Evolutionary conservation across 2,329 filamentous ascomycete genomes (phyloP).

Genomic region (Metarhizium humberi): DNA sequence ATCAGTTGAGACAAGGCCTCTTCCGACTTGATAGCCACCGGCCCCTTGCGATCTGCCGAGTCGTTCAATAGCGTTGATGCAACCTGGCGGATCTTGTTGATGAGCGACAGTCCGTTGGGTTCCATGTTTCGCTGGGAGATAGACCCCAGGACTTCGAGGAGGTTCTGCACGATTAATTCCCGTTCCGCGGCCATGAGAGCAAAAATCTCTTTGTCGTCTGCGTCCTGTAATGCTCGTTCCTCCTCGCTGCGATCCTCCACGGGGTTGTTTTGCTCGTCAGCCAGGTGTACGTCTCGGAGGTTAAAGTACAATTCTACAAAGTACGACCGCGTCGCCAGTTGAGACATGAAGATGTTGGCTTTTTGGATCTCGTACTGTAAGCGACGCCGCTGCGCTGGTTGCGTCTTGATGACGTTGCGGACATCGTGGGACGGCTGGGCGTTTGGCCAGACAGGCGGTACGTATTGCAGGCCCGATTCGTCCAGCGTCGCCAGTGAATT

Average conservation of each 20-base stretch:
- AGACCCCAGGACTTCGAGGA: conserved; percentile 64
- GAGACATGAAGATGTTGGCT: conserved; percentile 77
- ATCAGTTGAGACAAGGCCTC: conserved; percentile 64
- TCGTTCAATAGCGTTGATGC: conserved; percentile 68
- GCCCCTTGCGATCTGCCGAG: conserved; percentile 40
- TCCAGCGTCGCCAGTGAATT: conserved; percentile 31
- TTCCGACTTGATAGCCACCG: conserved; percentile 48
- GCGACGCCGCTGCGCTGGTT: conserved; percentile 41
- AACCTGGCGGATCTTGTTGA: conserved; percentile 77
- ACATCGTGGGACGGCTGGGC: conserved; percentile 39
- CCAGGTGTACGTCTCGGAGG: conserved; percentile 56
- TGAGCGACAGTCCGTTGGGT: conserved; percentile 54
- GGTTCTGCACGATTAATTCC: conserved; percentile 71
- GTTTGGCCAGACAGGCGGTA: conserved; percentile 38
- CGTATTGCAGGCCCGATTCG: conserved; percentile 40
- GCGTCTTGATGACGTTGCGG: conserved; percentile 37
- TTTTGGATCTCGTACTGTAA: conserved; percentile 86
- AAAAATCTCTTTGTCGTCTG: conserved; percentile 40
- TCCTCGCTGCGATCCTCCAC: conserved; percentile 25
- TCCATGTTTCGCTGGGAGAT: conserved; percentile 84
- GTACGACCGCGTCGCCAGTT: conserved; percentile 72
- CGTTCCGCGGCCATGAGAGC: conserved; percentile 64
- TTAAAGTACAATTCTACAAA: conserved; percentile 81
- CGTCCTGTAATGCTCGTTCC: conserved; percentile 27
- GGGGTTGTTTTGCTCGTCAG: conserved; percentile 30